Evolutionary conservation across 1,139 yeast genomes (phyloP).

Genomic region (Scheffersomyces illinoinensis): DNA sequence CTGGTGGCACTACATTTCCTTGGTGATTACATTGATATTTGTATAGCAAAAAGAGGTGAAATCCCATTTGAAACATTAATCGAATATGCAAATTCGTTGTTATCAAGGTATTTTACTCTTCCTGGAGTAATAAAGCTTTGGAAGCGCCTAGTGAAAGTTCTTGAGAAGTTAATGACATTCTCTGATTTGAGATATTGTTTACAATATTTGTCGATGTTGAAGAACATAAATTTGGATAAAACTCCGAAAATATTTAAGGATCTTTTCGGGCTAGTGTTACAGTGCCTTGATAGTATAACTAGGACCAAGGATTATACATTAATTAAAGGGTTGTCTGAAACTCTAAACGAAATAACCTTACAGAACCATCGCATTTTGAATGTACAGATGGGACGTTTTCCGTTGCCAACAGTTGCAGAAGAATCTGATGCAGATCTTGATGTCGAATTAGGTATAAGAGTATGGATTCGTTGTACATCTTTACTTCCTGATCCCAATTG

Average conservation of each 20-base stretch:
- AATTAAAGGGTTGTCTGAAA: not conserved
- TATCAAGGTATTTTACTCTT: slow-evolving; percentile 2
- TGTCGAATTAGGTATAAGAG: slow-evolving; percentile 28
- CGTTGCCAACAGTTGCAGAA: slow-evolving; percentile 26
- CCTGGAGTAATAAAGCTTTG: slow-evolving; percentile 7
- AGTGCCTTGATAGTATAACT: not conserved
- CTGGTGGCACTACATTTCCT: slow-evolving; percentile 28
- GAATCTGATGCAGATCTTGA: slow-evolving; percentile 22
- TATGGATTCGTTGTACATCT: slow-evolving; percentile 30
- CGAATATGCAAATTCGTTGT: slow-evolving; percentile 10
- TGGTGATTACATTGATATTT: slow-evolving; percentile 20
- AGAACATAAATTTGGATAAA: slow-evolving; percentile 2
- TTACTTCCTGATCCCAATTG: slow-evolving; percentile 28
- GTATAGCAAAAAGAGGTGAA: slow-evolving; percentile 10
- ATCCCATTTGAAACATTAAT: slow-evolving; percentile 25
- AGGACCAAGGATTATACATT: not conserved
- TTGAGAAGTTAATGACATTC: not conserved
- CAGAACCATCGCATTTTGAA: slow-evolving; percentile 11
- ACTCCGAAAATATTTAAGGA: slow-evolving; percentile 4
- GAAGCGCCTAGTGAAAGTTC: slow-evolving; percentile 2
- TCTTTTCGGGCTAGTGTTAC: slow-evolving; percentile 3
- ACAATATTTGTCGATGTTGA: slow-evolving; percentile 8
- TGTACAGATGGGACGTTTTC: slow-evolving; percentile 38
- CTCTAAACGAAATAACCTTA: not conserved
- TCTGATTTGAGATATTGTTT: slow-evolving; percentile 1